Evolutionary conservation across 768 basidiomycete species (phyloP).

Genomic region (Mrakia gelida): DNA sequence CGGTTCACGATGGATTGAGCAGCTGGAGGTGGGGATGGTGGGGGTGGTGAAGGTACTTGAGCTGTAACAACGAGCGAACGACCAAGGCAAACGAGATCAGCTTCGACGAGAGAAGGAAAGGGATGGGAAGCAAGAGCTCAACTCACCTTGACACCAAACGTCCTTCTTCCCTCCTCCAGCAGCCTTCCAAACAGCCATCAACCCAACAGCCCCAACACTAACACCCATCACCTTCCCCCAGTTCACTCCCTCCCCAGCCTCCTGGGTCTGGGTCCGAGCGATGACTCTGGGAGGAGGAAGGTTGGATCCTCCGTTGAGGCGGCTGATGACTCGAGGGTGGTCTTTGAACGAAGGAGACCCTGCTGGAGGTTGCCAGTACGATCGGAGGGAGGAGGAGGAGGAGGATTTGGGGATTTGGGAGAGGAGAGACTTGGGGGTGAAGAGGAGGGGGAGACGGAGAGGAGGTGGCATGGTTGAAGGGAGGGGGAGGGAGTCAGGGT

Average conservation of each 20-base stretch:
- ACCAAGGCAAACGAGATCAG: background rate
- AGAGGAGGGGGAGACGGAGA: background rate
- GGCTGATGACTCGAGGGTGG: background rate
- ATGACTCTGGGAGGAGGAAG: background rate
- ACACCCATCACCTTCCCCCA: slow-evolving; percentile 3
- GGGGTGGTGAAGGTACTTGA: too few species aligned
- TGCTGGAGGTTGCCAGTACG: background rate
- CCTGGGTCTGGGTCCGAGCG: background rate
- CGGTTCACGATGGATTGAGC: slow-evolving; percentile 3
- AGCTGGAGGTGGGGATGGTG: background rate
- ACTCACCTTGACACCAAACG: slow-evolving; percentile 5
- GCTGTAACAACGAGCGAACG: too few species aligned
- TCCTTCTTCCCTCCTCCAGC: background rate
- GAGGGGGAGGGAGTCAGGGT: background rate
- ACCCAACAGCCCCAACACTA: slow-evolving; percentile 5
- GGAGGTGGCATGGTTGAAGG: background rate
- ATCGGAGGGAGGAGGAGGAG: background rate
- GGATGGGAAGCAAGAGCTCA: background rate
- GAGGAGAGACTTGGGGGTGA: background rate
- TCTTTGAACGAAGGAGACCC: background rate
- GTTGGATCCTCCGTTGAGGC: background rate
- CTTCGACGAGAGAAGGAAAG: background rate
- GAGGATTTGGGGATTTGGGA: background rate
- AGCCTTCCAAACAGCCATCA: slow-evolving; percentile 3
- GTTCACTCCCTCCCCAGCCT: background rate